Conservation (phyloP, 2,329 filamentous ascomycete species). For the Pezicula carpinea region DNA sequence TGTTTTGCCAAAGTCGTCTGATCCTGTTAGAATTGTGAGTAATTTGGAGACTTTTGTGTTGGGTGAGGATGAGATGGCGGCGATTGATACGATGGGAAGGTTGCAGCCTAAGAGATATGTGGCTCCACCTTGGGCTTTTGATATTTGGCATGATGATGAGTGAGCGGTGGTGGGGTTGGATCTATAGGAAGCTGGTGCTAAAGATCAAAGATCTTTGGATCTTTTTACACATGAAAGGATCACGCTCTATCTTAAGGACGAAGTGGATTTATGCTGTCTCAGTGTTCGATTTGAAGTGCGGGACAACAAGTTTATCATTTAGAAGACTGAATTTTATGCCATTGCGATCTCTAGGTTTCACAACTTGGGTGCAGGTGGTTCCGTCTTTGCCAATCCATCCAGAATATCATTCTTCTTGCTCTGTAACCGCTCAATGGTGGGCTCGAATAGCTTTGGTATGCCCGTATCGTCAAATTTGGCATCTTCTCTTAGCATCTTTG, state of each 20-base stretch:
- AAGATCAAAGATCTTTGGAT: background rate
- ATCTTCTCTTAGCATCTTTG: constrained; percentile 33
- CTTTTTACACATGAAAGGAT: background rate
- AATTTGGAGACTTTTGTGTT: constrained; percentile 63
- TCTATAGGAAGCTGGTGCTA: background rate
- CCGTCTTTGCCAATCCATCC: background rate
- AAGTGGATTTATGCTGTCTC: background rate
- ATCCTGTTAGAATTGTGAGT: constrained; percentile 59
- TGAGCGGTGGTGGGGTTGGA: background rate
- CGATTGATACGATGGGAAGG: constrained; percentile 41
- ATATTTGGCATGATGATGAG: constrained; percentile 62
- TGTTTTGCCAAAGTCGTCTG: constrained; percentile 70
- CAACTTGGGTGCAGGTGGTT: background rate
- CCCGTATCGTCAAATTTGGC: constrained; percentile 29
- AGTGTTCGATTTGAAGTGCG: too few species aligned
- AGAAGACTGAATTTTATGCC: background rate
- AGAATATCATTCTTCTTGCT: constrained; percentile 1
- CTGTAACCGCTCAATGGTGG: constrained; percentile 15
- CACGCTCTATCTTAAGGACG: background rate
- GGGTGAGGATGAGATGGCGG: constrained; percentile 53
- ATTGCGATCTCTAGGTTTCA: background rate
- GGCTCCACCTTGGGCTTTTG: constrained; percentile 60
- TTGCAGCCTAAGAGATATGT: constrained; percentile 53
- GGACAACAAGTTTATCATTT: background rate
- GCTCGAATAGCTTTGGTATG: constrained; percentile 33